Conservation (phyloP, 2,329 filamentous ascomycete genomes). For the Diaporthe longicolla region DNA sequence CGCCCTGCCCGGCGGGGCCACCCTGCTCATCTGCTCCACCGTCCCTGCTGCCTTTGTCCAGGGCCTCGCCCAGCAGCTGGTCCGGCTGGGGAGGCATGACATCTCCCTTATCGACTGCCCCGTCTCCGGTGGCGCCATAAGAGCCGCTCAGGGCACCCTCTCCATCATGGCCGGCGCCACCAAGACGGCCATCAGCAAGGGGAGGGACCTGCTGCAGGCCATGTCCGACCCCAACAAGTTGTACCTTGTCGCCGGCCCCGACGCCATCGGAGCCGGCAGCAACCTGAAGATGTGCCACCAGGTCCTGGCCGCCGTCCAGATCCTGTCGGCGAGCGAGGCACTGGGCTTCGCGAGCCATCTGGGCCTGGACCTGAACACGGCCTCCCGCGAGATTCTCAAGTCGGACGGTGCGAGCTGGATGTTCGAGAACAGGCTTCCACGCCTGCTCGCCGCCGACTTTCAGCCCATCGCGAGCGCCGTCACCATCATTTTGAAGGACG, state of each 20-base stretch:
- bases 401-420: slow-evolving; percentile 72
- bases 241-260: slow-evolving; percentile 68
- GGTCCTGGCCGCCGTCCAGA: slow-evolving; percentile 74
- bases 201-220: slow-evolving; percentile 70
- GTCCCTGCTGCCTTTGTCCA: slow-evolving; percentile 77
- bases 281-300: slow-evolving; percentile 77
- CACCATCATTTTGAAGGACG: slow-evolving; percentile 73
- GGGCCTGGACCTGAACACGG: slow-evolving; percentile 63
- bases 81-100: slow-evolving; percentile 69
- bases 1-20: slow-evolving; percentile 68
- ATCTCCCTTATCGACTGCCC: slow-evolving; percentile 79
- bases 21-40: slow-evolving; percentile 78
- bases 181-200: slow-evolving; percentile 69
- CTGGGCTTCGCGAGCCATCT: slow-evolving; percentile 71
- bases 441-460: slow-evolving; percentile 67
- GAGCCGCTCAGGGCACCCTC: slow-evolving; percentile 79
- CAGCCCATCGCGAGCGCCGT: slow-evolving; percentile 70
- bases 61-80: slow-evolving; percentile 70
- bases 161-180: slow-evolving; percentile 81
- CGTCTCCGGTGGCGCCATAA: slow-evolving; percentile 78
- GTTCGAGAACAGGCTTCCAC: slow-evolving; percentile 70
- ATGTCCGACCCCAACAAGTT: slow-evolving; percentile 75
- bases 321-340: slow-evolving; percentile 71
- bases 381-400: slow-evolving; percentile 59
- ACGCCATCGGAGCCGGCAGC: slow-evolving; percentile 70